Evolutionary conservation across 2,329 filamentous ascomycete species (phyloP), one percentile per base, ranked within the genome.

Genomic region (Xylariomycetidae sp.): DNA sequence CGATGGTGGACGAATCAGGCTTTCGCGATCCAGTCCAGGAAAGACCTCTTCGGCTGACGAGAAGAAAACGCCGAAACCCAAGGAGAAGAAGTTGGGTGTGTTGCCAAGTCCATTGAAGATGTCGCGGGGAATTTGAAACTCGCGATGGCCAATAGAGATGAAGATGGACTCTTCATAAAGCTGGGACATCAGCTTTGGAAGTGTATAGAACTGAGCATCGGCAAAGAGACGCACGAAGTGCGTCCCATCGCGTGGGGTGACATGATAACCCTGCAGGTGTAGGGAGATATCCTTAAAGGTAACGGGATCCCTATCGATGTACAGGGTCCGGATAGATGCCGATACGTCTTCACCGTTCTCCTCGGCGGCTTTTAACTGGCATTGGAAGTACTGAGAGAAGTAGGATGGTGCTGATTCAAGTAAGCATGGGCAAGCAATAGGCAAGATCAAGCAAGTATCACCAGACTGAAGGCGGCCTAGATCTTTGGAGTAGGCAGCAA

Each of bases 211-310:
- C 54, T 96, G 90, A 2, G 90, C 88, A 61, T 97, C 90, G 14
- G 89, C 88, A 60, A 94, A 96, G 18, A 97, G 69, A 37, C 85
- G 88, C 49, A 96, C 89, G 59, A 90, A 96, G 60, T 96, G 87
- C 34, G 80, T 77, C 31, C 85, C 85, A 62, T 95, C 84, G 42
- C 77, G 76, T 3, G 90, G 89, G 36, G 74, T 72, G 40, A 96
- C 75, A 63, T 94, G 84, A 59, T 97, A 97, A 28, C 90, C 87
- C 66, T 95, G 89, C 15, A 97, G 70, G 67, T 97, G 89, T 35
- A 89, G 71, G 23, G 85, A 84, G 44, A 97, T 96, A 54, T 96
- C 88, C 51, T 73, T 75, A 58, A 97, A 97, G 0, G 88, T 96
- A 11, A 71, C 70, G 0, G 90, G 89, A 60, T 97, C 90, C 41